Evolutionary conservation across 177 flowering plant genomes (phyloP), one percentile per base, ranked within the genome.

Genomic region (Vitis hybrid): DNA sequence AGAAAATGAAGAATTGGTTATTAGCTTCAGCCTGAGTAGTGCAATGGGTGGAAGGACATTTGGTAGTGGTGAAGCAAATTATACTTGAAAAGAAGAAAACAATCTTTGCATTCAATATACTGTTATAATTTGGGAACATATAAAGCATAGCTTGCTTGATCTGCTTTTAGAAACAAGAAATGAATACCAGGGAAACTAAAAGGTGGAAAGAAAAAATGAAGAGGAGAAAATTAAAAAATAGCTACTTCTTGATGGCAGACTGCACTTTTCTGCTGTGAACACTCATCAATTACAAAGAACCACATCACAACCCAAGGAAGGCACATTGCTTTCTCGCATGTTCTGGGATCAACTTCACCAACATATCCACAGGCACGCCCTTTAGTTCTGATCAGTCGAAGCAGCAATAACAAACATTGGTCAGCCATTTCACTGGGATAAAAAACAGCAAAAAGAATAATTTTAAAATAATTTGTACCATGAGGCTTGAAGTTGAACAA

Each of bases 261-360:
- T 60, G 18, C 19, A 20, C 24, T 49, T 68, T 59, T 68, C 69
- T 69, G 65, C 76, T 64, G 54, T 58, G 17, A 56, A 62, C 67
- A 64, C 64, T 44, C 12, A 2, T 58, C 19, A 53, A 59, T 24
- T 47, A 56, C 59, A 49, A 57, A 17, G 20, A 59, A 67, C 65
- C 59, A n/a, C 19, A 72, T 90, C 81, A 91, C 62, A 82, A 74
- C 4, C 85, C 87, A 62, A 87, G 87, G 81, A 84, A 85, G 67
- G 91, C 71, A 62, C 94, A 92, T 64, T 90, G 94, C 80, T 87
- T 92, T 79, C 92, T 86, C 50, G 97, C 94, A 74, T 92, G 94
- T 67, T 88, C 89, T 0, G 97, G 97, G 62, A 92, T 78, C 78
- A 92, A 78, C 87, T 84, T 92, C 66, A 73, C 70, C 68, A 90